Percentiles rank a stretch among this genome's conserved stretches.
phyloP scores from a whole-genome alignment of 2,329 filamentous ascomycete genomes.

The Incumbomyces lentus region DNA sequence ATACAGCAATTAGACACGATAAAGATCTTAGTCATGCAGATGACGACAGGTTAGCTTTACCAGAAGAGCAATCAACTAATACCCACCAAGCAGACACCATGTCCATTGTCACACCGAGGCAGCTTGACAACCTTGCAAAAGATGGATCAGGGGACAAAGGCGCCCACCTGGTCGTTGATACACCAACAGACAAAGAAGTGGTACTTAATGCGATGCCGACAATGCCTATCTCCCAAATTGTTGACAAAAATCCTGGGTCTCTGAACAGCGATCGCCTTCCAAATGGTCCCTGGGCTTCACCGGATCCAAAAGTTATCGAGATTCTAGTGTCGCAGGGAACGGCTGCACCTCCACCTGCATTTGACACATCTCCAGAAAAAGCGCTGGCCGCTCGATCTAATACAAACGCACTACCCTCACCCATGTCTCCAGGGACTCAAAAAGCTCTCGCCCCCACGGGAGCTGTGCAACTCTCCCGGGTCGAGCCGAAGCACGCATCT shows the following conservation, averaged over 20 bases:
- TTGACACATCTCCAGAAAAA: constrained; percentile 1
- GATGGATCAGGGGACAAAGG: constrained; percentile 5
- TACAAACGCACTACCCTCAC: constrained; percentile 42
- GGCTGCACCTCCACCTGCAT: background rate
- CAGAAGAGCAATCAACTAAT: constrained; percentile 23
- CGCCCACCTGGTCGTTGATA: background rate
- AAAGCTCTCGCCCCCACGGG: constrained; percentile 53
- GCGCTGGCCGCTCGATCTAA: background rate
- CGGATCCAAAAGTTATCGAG: constrained; percentile 1
- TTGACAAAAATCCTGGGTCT: background rate
- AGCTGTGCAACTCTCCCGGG: constrained; percentile 50
- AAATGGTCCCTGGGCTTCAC: constrained; percentile 10
- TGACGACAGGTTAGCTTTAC: background rate
- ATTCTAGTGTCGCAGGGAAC: background rate
- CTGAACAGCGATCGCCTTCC: constrained; percentile 5
- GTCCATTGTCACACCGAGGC: constrained; percentile 20
- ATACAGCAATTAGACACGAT: too few relatives aligned
- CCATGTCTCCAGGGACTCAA: constrained; percentile 52
- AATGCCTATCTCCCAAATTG: background rate
- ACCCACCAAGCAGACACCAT: constrained; percentile 23
- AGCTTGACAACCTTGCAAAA: constrained; percentile 7
- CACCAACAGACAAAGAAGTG: background rate
- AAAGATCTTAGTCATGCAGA: background rate
- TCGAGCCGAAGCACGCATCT: constrained; percentile 33
- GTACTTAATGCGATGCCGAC: background rate